A percentile compares a stretch with the other conserved stretches of the same genome.
phyloP scores from a whole-genome alignment of 163 green algal species.

The Chlamydomonas reinhardtii region DNA sequence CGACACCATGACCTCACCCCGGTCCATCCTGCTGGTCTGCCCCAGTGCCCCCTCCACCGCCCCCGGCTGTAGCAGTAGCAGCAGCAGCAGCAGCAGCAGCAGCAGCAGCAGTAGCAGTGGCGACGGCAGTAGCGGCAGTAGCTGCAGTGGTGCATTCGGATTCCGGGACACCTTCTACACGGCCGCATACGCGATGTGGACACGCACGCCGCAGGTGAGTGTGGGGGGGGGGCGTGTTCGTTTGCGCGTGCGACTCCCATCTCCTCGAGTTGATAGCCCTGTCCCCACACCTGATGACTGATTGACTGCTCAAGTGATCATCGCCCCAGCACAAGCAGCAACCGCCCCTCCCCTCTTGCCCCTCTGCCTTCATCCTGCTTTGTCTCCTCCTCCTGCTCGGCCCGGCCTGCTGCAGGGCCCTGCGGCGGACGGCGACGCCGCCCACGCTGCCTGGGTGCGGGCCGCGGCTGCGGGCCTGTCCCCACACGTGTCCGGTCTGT shows the following conservation, averaged over 20 bases:
- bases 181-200: not conserved
- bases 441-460: not conserved
- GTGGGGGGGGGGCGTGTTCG: no score
- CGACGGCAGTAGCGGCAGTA: not conserved
- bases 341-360: no score
- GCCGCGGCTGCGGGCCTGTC: not conserved
- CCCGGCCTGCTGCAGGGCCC: no score
- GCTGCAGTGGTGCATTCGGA: not conserved
- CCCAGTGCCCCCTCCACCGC: constrained; percentile 2
- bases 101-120: not conserved
- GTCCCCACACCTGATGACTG: no score
- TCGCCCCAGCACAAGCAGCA: no score
- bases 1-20: constrained; percentile 2
- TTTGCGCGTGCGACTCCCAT: no score
- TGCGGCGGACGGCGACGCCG: not conserved
- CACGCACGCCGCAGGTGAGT: not conserved
- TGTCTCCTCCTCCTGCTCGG: no score
- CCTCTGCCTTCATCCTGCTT: no score
- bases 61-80: not conserved
- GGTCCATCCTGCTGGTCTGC: constrained; percentile 23
- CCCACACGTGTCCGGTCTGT: not conserved
- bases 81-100: not conserved
- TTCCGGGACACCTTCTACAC: not conserved
- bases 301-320: no score
- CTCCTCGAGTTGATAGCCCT: no score